Percentiles rank a stretch among this genome's conserved stretches.
Evolutionary conservation across 2,329 filamentous ascomycete genomes (phyloP).

Genomic region (Aplosporella prunicola): DNA sequence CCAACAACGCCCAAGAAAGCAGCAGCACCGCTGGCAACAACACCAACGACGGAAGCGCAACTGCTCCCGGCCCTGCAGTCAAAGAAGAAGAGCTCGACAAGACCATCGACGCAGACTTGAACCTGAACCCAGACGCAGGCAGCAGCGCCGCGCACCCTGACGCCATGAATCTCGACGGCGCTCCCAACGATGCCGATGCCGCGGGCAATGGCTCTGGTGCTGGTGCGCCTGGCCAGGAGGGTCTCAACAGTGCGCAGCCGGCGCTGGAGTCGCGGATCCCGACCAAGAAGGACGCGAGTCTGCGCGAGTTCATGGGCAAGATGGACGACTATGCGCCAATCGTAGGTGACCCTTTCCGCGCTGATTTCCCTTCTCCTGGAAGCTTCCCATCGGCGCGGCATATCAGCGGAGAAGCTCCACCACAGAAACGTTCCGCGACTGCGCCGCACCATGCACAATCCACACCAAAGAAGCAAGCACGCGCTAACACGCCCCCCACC

Average conservation of each 20-base stretch:
- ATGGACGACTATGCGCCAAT: constrained; percentile 99
- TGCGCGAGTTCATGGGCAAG: constrained; percentile 87
- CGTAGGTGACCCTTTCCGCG: constrained; percentile 46
- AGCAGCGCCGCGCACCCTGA: constrained; percentile 25
- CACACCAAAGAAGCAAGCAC: not conserved
- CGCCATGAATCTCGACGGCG: constrained; percentile 33
- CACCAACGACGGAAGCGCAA: constrained; percentile 1
- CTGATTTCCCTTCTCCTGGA: not conserved
- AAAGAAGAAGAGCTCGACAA: constrained; percentile 31
- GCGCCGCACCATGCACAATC: too few relatives aligned
- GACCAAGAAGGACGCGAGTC: constrained; percentile 79
- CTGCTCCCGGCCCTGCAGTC: constrained; percentile 1
- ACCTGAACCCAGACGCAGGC: constrained; percentile 20
- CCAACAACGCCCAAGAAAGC: constrained; percentile 5
- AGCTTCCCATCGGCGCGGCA: not conserved
- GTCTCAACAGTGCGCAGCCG: not conserved
- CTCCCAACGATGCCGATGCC: constrained; percentile 27
- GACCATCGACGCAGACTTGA: constrained; percentile 34
- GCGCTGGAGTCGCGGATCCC: constrained; percentile 54
- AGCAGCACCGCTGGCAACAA: constrained; percentile 1
- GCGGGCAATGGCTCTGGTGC: constrained; percentile 21
- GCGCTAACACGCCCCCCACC: constrained; percentile 1
- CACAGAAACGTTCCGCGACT: not conserved
- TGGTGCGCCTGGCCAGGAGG: constrained; percentile 32
- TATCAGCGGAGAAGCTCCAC: not conserved